Evolutionary conservation across 768 basidiomycete genomes (phyloP).

Genomic region (Strobilomyces echinocephalus): DNA sequence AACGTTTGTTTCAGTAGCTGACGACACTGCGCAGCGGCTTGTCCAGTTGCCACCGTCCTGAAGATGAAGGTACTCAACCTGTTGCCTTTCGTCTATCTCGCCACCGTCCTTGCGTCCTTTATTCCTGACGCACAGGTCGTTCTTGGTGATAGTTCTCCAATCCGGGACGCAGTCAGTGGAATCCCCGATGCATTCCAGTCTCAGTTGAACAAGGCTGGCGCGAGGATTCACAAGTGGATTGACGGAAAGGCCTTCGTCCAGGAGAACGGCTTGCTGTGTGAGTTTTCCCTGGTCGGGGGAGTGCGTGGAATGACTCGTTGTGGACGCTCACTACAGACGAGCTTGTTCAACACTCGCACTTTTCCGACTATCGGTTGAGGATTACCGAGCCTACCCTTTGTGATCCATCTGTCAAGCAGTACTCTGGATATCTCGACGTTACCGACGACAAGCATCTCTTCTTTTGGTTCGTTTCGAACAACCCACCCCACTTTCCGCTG

Average conservation of each 20-base stretch:
- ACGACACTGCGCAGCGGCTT: not conserved
- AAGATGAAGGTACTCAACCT: constrained; percentile 39
- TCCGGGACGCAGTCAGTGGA: constrained; percentile 28
- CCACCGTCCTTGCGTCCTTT: constrained; percentile 35
- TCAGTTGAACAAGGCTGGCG: constrained; percentile 38
- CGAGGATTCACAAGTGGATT: constrained; percentile 56
- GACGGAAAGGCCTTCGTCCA: constrained; percentile 64
- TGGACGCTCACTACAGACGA: constrained; percentile 41
- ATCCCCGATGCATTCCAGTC: constrained; percentile 41
- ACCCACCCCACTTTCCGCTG: not conserved
- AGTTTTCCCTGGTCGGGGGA: constrained; percentile 25
- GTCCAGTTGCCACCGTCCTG: not conserved
- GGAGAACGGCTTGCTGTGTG: constrained; percentile 69
- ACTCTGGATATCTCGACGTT: constrained; percentile 81
- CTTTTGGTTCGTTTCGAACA: constrained; percentile 68
- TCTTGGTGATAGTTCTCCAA: constrained; percentile 30
- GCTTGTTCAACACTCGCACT: constrained; percentile 50
- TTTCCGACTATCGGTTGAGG: constrained; percentile 53
- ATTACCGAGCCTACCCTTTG: constrained; percentile 69
- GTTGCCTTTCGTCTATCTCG: constrained; percentile 33
- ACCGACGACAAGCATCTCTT: constrained; percentile 78
- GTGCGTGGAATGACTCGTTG: not conserved
- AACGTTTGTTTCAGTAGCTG: not conserved
- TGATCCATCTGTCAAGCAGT: constrained; percentile 68
- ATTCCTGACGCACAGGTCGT: constrained; percentile 43